A percentile compares a stretch with the other conserved stretches of the same genome.
These are phyloP conservation scores for Krasilnikovozyma curviuscula DNA, from an alignment of 768 basidiomycete genomes.

Conservation along the genomic window DNA sequence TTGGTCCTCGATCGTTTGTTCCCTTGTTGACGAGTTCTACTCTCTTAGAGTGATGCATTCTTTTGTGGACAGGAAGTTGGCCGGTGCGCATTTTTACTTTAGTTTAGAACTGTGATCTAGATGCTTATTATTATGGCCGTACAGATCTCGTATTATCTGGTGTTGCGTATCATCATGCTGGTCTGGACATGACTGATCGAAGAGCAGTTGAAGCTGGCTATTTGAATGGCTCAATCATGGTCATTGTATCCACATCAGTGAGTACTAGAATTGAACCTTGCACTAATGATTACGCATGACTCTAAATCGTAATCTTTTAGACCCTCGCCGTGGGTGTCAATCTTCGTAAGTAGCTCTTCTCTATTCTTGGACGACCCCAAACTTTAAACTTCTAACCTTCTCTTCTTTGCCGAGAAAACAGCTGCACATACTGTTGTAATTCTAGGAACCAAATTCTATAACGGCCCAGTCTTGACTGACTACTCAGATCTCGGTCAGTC, in stretches of 20 bases:
- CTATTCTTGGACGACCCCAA: neutral
- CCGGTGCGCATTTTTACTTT: too few species aligned
- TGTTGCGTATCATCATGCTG: conserved; percentile 84
- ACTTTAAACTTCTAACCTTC: neutral
- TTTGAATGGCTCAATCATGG: conserved; percentile 39
- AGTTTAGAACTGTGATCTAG: neutral
- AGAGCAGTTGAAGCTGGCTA: conserved; percentile 54
- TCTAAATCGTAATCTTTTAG: conserved; percentile 27
- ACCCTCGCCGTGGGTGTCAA: conserved; percentile 94
- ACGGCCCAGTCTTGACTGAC: conserved; percentile 48
- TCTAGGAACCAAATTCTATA: conserved; percentile 68
- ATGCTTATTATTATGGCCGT: too few species aligned
- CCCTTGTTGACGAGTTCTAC: too few species aligned
- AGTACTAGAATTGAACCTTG: conserved; percentile 17
- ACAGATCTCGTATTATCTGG: conserved; percentile 49
- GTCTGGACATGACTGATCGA: conserved; percentile 46
- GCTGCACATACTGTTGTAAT: conserved; percentile 87
- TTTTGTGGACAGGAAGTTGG: conserved; percentile 50
- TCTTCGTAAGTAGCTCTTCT: conserved; percentile 41
- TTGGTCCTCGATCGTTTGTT: too few species aligned
- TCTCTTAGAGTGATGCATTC: too few species aligned
- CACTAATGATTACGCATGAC: conserved; percentile 4
- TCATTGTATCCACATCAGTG: conserved; percentile 71
- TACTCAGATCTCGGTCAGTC: conserved; percentile 83
- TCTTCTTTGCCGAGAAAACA: conserved; percentile 20